phyloP scores from a whole-genome alignment of 176 grass and related monocot species.

The Aegilops tauschii region DNA sequence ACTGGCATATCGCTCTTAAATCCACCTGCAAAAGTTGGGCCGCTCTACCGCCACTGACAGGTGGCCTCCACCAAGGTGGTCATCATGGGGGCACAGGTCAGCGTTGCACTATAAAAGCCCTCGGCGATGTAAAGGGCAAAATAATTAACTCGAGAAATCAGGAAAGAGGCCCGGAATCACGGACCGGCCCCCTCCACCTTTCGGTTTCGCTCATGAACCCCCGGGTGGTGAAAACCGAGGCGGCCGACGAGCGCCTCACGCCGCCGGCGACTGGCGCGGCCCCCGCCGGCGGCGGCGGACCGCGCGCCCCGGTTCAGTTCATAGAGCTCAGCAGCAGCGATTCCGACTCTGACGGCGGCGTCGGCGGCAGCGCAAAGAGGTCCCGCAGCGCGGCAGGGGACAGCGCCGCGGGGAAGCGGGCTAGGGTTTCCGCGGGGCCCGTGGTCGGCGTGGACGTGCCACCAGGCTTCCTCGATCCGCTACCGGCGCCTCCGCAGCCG shows the following conservation, averaged over 20 bases:
- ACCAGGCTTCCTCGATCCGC: slow-evolving; percentile 70
- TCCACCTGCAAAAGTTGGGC: background rate
- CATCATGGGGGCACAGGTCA: background rate
- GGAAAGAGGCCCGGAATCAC: background rate
- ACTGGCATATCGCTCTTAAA: background rate
- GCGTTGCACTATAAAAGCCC: background rate
- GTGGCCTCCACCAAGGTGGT: background rate
- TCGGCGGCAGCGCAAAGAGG: slow-evolving; percentile 20
- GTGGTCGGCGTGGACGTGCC: slow-evolving; percentile 42
- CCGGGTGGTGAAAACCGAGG: slow-evolving; percentile 48
- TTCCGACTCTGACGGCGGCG: slow-evolving; percentile 47
- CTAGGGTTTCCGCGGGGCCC: slow-evolving; percentile 32
- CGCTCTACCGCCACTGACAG: background rate
- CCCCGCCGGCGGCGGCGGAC: background rate
- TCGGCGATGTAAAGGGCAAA: background rate
- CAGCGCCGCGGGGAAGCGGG: slow-evolving; percentile 15
- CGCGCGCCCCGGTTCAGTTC: background rate
- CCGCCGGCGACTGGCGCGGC: background rate
- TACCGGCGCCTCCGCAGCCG: slow-evolving; percentile 21
- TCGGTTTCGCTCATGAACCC: slow-evolving; percentile 29
- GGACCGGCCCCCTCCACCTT: background rate
- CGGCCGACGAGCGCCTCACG: background rate
- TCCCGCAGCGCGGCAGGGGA: background rate
- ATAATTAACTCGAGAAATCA: background rate
- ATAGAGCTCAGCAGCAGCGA: slow-evolving; percentile 84